A percentile compares a stretch with the other conserved stretches of the same genome.
Conservation (phyloP, 2,329 filamentous ascomycete genomes). For the Scedosporium boydii region DNA sequence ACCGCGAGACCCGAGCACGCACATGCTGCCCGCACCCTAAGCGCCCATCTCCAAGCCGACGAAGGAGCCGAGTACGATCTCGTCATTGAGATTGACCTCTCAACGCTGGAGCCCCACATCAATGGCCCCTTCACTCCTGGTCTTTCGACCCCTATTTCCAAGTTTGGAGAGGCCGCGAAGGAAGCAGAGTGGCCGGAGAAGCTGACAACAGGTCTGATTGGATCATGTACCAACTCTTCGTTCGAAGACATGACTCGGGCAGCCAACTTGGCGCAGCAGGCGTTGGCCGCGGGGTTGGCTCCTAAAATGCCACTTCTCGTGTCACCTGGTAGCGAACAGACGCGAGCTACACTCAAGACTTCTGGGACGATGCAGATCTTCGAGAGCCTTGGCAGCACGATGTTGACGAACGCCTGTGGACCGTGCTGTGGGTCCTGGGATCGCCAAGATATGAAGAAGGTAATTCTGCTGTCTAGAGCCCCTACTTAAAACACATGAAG, state of each 20-base stretch:
- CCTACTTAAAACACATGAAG: too few relatives aligned
- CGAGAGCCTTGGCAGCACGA: conserved; percentile 89
- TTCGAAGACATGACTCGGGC: conserved; percentile 88
- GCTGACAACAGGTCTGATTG: conserved; percentile 92
- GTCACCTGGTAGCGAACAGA: conserved; percentile 94
- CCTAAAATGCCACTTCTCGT: conserved; percentile 89
- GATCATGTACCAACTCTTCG: conserved; percentile 90
- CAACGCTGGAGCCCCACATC: conserved; percentile 91
- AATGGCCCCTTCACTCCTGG: conserved; percentile 99
- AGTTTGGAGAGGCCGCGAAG: conserved; percentile 91
- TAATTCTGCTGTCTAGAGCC: conserved; percentile 28
- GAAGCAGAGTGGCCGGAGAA: conserved; percentile 94
- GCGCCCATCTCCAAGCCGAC: conserved; percentile 76
- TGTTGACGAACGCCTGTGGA: conserved; percentile 91
- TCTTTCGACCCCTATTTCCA: conserved; percentile 93
- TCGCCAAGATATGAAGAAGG: conserved; percentile 87
- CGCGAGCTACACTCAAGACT: conserved; percentile 82
- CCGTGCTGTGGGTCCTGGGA: conserved; percentile 96
- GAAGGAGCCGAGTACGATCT: conserved; percentile 92
- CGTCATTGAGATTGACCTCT: conserved; percentile 91
- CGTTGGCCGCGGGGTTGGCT: conserved; percentile 86
- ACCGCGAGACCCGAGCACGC: conserved; percentile 89
- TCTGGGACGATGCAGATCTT: conserved; percentile 90
- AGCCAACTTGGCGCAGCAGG: conserved; percentile 84
- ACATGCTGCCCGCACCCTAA: conserved; percentile 78